Conservation (phyloP, 768 basidiomycete genomes). For the Hygrophorus russula region DNA sequence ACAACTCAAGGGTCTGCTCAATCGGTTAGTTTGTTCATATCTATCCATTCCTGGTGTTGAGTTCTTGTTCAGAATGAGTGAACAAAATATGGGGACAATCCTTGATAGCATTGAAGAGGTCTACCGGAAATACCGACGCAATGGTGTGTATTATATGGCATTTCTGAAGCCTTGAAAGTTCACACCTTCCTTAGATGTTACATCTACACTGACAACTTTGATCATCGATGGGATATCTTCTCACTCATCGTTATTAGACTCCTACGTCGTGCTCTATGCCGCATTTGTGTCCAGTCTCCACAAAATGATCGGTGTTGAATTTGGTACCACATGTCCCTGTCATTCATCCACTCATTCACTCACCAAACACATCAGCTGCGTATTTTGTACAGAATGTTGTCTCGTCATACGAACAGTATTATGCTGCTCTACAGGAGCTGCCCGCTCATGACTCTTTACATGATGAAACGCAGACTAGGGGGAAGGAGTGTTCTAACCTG, state of each 20-base stretch:
- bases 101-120: constrained; percentile 63
- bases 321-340: constrained; percentile 45
- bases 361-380: constrained; percentile 41
- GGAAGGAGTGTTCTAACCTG: constrained; percentile 87
- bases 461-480: constrained; percentile 26
- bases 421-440: constrained; percentile 14
- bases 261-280: constrained; percentile 82
- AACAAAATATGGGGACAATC: constrained; percentile 76
- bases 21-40: constrained; percentile 39
- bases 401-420: constrained; percentile 52
- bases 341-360: constrained; percentile 1
- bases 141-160: constrained; percentile 40
- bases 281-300: constrained; percentile 75
- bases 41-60: neutral
- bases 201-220: constrained; percentile 62
- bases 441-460: constrained; percentile 8
- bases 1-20: constrained; percentile 80
- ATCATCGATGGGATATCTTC: constrained; percentile 73
- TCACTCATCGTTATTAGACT: constrained; percentile 74
- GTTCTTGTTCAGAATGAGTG: constrained; percentile 57
- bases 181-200: constrained; percentile 48
- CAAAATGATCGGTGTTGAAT: constrained; percentile 76
- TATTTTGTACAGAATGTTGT: constrained; percentile 72
- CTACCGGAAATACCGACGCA: constrained; percentile 65
- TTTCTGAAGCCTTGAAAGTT: constrained; percentile 2